These are phyloP conservation scores for Xylaria sp. DNA, from an alignment of 495 filamentous ascomycete species.

Conservation along the genomic window DNA sequence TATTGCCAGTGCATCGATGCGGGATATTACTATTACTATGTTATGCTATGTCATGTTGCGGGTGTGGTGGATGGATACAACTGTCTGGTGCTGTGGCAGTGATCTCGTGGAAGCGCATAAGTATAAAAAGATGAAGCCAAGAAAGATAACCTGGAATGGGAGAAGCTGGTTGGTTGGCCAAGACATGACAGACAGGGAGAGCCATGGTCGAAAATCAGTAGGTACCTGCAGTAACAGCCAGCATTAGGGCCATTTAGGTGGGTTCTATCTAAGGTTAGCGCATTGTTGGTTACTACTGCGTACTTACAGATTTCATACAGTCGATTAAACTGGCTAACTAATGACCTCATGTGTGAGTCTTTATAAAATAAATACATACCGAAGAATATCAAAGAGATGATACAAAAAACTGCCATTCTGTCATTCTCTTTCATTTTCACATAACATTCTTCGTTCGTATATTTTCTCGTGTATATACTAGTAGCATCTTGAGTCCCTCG, in stretches of 20 bases:
- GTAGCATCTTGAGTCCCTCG: too few species aligned
- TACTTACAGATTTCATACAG: too few species aligned
- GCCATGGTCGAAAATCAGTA: not conserved
- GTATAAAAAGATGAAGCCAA: slow-evolving; percentile 4
- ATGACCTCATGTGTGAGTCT: not conserved
- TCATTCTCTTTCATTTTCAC: not conserved
- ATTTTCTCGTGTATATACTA: not conserved
- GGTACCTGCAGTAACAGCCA: not conserved
- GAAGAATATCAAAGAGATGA: not conserved
- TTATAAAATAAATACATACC: not conserved
- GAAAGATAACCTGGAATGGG: not conserved
- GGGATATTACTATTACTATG: not conserved
- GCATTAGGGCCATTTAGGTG: too few species aligned
- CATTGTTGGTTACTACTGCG: not conserved
- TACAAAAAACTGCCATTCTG: not conserved
- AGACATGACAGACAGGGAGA: not conserved
- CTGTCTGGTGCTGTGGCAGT: not conserved
- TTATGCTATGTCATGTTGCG: too few species aligned
- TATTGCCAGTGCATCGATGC: slow-evolving; percentile 15
- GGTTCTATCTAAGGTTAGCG: too few species aligned
- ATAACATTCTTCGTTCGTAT: not conserved
- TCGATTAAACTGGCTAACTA: too few species aligned
- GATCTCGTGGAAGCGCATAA: not conserved
- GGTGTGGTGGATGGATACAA: not conserved
- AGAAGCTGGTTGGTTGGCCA: slow-evolving; percentile 11